Evolutionary conservation across 495 filamentous ascomycete species (phyloP).

Genomic region (Tuber melanosporum): DNA sequence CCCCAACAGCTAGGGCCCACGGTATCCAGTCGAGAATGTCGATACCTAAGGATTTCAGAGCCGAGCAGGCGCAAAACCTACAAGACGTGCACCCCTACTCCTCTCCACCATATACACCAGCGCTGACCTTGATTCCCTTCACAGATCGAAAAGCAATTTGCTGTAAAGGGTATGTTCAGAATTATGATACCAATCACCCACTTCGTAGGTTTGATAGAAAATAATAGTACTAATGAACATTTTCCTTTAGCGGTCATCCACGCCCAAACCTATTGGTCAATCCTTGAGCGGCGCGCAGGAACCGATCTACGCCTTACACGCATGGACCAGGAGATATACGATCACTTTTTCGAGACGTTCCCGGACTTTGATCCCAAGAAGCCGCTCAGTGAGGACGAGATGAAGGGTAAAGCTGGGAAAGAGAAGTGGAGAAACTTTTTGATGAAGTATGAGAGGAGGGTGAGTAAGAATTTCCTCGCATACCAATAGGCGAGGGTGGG

Average conservation of each 20-base stretch:
- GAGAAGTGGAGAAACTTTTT: slow-evolving; percentile 94
- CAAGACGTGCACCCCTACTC: slow-evolving; percentile 57
- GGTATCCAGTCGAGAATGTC: slow-evolving; percentile 44
- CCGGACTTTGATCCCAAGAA: slow-evolving; percentile 80
- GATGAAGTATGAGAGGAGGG: slow-evolving; percentile 78
- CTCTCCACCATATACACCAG: not conserved
- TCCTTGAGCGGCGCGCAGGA: slow-evolving; percentile 82
- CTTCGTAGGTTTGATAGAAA: slow-evolving; percentile 69
- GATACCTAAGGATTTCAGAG: slow-evolving; percentile 50
- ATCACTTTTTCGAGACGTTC: slow-evolving; percentile 76
- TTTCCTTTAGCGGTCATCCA: slow-evolving; percentile 70
- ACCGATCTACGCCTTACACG: slow-evolving; percentile 82
- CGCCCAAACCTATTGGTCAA: slow-evolving; percentile 91
- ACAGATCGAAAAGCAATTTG: slow-evolving; percentile 99
- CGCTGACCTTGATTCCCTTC: slow-evolving; percentile 5
- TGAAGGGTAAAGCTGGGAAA: slow-evolving; percentile 98
- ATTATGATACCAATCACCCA: not conserved
- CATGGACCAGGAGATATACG: slow-evolving; percentile 88
- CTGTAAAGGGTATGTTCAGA: slow-evolving; percentile 72
- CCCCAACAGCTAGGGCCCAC: not conserved
- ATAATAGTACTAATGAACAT: slow-evolving; percentile 55
- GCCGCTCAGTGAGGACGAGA: slow-evolving; percentile 79
- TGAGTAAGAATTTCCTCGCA: slow-evolving; percentile 1
- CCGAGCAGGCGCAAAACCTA: slow-evolving; percentile 67
- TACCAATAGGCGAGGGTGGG: not conserved